Percentiles rank a stretch among this genome's conserved stretches.
phyloP scores from a whole-genome alignment of 139 green algal genomes.

The Asterochloris sp. region DNA sequence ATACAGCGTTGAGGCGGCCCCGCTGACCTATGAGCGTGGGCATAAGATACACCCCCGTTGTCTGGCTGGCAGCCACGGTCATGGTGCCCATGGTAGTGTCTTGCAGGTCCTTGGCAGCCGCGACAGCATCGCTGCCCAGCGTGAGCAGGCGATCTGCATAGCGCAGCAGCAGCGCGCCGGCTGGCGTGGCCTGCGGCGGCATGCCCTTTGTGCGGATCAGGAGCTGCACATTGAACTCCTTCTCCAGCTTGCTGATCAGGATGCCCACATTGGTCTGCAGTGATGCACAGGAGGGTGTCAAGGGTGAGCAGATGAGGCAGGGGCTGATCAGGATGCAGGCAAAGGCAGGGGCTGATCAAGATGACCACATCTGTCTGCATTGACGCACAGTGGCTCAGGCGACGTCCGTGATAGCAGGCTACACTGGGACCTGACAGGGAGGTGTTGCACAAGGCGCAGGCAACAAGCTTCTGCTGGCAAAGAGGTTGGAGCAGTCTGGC shows the following conservation, averaged over 20 bases:
- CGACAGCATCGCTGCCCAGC: constrained; percentile 19
- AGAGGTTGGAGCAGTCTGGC: too few species aligned
- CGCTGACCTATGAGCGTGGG: constrained; percentile 27
- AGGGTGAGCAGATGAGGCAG: too few species aligned
- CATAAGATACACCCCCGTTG: constrained; percentile 41
- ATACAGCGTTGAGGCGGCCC: too few species aligned
- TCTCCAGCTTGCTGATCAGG: constrained; percentile 20
- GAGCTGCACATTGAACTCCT: constrained; percentile 11
- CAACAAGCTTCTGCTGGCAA: too few species aligned
- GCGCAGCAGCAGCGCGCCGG: constrained; percentile 25
- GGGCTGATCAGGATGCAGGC: too few species aligned
- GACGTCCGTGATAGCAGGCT: too few species aligned
- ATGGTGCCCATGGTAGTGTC: constrained; percentile 29
- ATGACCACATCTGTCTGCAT: too few species aligned
- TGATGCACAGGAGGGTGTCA: too few species aligned
- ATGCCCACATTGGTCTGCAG: background rate
- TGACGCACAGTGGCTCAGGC: too few species aligned
- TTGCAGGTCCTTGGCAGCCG: constrained; percentile 17
- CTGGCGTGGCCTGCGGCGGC: background rate
- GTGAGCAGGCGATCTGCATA: constrained; percentile 28
- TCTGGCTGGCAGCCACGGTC: constrained; percentile 34
- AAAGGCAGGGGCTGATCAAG: too few species aligned
- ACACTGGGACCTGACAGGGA: too few species aligned
- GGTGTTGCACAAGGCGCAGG: too few species aligned
- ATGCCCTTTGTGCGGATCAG: constrained; percentile 2